These are phyloP conservation scores for Toxoplasma gondii DNA, from an alignment of 169 alveolate genomes.

Conservation along the genomic window DNA sequence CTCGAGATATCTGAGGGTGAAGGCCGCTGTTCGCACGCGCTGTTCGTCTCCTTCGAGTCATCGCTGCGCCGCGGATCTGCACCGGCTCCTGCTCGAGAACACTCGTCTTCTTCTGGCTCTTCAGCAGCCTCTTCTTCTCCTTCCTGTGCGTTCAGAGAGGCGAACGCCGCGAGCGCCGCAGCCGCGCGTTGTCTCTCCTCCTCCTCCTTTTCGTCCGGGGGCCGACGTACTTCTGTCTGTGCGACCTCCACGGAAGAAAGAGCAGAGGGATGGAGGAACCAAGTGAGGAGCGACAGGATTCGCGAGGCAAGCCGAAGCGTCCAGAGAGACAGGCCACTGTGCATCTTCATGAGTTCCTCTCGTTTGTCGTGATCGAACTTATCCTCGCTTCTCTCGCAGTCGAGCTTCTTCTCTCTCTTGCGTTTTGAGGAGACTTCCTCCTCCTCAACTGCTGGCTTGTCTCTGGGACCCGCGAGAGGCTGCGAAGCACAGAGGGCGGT, in stretches of 20 bases:
- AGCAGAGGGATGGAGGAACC: not conserved
- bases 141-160: not conserved
- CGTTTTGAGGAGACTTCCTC: too few species aligned
- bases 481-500: too few species aligned
- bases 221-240: not conserved
- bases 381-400: too few species aligned
- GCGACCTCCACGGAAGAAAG: too few species aligned
- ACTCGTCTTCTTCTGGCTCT: too few species aligned
- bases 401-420: too few species aligned
- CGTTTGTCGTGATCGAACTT: too few species aligned
- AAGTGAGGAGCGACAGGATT: not conserved
- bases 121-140: not conserved
- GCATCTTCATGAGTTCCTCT: too few species aligned
- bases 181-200: not conserved
- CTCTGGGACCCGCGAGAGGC: too few species aligned
- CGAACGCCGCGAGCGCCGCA: not conserved
- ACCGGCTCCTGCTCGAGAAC: not conserved
- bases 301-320: not conserved
- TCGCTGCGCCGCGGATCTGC: not conserved
- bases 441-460: too few species aligned
- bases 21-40: not conserved
- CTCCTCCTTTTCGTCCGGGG: not conserved
- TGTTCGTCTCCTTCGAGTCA: not conserved
- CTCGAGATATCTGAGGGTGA: not conserved
- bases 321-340: too few species aligned